Evolutionary conservation across 192 early-diverging fungal genomes (phyloP).

Genomic region (Podila clonocystis): DNA sequence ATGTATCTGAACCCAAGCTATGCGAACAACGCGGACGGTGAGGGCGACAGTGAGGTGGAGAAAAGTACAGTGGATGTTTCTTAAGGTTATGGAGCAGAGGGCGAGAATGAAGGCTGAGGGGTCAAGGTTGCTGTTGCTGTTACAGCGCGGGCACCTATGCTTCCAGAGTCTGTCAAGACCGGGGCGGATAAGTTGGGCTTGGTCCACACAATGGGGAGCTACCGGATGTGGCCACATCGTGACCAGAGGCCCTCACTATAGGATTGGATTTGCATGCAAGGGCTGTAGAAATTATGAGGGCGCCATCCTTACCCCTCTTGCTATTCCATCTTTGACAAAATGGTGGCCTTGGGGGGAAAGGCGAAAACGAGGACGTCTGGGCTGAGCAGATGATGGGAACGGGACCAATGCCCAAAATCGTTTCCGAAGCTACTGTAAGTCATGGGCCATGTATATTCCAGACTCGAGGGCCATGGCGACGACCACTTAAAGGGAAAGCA

Average conservation of each 20-base stretch:
- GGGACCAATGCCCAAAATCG: no score
- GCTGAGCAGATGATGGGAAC: no score
- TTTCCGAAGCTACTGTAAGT: no score
- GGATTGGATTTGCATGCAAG: conserved; percentile 18
- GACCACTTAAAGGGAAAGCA: no score
- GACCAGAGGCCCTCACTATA: conserved; percentile 17
- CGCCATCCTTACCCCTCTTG: no score
- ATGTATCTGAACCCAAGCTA: conserved; percentile 22
- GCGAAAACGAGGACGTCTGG: no score
- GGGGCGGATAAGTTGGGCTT: conserved; percentile 12
- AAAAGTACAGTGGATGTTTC: background rate
- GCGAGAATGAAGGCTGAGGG: background rate
- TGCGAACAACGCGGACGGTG: conserved; percentile 8
- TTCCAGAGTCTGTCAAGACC: conserved; percentile 6
- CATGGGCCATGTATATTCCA: no score
- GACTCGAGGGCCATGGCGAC: no score
- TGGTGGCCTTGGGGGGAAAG: no score
- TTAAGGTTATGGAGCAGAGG: background rate
- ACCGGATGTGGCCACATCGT: conserved; percentile 30
- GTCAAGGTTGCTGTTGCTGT: conserved; percentile 12
- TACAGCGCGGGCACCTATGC: conserved; percentile 1
- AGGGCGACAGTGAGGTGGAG: conserved; percentile 7
- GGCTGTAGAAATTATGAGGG: no score
- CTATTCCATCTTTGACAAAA: no score
- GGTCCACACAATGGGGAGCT: conserved; percentile 12